These are phyloP conservation scores for Schizopora paradoxa DNA, from an alignment of 1,284 basidiomycete genomes.

Conservation along the genomic window DNA sequence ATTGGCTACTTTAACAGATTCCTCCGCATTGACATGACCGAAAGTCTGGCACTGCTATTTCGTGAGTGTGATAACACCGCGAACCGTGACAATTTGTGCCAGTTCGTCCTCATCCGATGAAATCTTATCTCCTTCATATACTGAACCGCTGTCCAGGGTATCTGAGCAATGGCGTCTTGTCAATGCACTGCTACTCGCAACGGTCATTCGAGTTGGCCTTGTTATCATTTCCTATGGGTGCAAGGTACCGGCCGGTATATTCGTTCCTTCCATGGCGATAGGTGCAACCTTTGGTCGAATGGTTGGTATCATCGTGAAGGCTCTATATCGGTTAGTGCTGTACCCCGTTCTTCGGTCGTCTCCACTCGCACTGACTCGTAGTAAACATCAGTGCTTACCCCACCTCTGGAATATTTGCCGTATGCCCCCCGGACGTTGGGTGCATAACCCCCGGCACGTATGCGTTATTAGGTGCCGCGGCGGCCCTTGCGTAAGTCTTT, in stretches of 20 bases:
- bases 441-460: slow-evolving; percentile 99
- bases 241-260: slow-evolving; percentile 97
- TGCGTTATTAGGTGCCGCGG: slow-evolving; percentile 91
- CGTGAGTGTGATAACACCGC: slow-evolving; percentile 94
- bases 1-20: slow-evolving; percentile 95
- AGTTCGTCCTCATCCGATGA: slow-evolving; percentile 50
- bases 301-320: slow-evolving; percentile 93
- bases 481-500: slow-evolving; percentile 72
- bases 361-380: not conserved
- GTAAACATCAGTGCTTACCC: slow-evolving; percentile 64
- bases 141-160: slow-evolving; percentile 44
- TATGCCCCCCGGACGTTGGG: slow-evolving; percentile 86
- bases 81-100: slow-evolving; percentile 89
- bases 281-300: slow-evolving; percentile 95
- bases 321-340: slow-evolving; percentile 71
- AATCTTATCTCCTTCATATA: slow-evolving; percentile 16
- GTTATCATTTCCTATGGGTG: slow-evolving; percentile 94
- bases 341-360: not conserved
- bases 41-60: slow-evolving; percentile 94
- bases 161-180: slow-evolving; percentile 93
- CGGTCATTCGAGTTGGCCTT: slow-evolving; percentile 79
- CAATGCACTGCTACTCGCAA: slow-evolving; percentile 89
- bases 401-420: slow-evolving; percentile 80
- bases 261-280: slow-evolving; percentile 96
- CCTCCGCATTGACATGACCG: slow-evolving; percentile 96